Base-by-base conservation (phyloP, 192 early-diverging fungal genomes). In the Obelidium mucronatum region DNA sequence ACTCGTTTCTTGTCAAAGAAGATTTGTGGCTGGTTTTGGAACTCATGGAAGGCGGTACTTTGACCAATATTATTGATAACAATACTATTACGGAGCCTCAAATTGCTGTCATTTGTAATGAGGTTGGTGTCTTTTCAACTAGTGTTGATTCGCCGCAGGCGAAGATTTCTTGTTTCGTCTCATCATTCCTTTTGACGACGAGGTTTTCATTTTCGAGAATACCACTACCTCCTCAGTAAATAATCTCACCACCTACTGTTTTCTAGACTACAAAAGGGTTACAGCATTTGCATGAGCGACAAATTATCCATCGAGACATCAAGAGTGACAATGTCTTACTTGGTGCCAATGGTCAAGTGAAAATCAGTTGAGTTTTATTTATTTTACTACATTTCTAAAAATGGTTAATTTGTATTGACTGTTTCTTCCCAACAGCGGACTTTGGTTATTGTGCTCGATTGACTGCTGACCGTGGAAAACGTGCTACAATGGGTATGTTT, bases 21-120 rank as follows among this genome's bases (percentile, higher is more conserved):
- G 96, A 98, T 51, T 84, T 99, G 71, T 99, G 97, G 97, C 94
- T 99, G 19, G 91, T 99, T 34, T 95, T 99, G 94, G 97, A 99
- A 85, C 95, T 93, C 82, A 99, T 99, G 96, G 97, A 99, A 81
- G 97, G 96, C 58, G 97, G 97, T 58, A 90, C 96, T 22, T 86
- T 99, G 81, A 99, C 96, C 31, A 97, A 99, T 78, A 93, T 98
- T 31, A 98, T 99, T 81, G 88, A 90, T 53, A 94, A 94, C 80
- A 97, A 97, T 86, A 96, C 78, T 19, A 91, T 96, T 87, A 88
- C 82, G 0, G 94, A 96, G 81, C 84, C 85, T 17, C 93, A 96
- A 72, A 95, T 96, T 80, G 89, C 90, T 1, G 91, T 93, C 6
- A 89, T 95, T 65, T 94, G 92, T 67, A 79, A 81, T 2, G 93